phyloP scores from a whole-genome alignment of 345 rosid species.

The Citrus medica region DNA sequence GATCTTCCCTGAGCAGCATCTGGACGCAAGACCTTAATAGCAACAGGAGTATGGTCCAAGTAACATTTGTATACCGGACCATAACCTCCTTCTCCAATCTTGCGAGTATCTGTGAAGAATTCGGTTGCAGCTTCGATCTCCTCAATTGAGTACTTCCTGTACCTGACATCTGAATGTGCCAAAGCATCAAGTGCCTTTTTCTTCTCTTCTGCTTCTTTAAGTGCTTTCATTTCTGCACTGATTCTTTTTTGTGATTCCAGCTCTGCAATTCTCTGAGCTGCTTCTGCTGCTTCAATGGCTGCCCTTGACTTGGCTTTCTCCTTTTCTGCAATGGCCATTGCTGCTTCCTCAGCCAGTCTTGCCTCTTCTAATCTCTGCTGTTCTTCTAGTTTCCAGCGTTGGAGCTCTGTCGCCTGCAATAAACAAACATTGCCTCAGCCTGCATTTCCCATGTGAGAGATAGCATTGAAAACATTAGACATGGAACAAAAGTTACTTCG shows the following conservation, averaged over 20 bases:
- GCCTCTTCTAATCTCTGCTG: slow-evolving; percentile 72
- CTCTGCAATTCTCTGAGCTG: slow-evolving; percentile 77
- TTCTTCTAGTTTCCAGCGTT: slow-evolving; percentile 80
- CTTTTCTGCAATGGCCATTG: slow-evolving; percentile 65
- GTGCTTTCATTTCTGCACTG: slow-evolving; percentile 73
- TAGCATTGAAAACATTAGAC: not conserved
- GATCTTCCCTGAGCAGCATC: slow-evolving; percentile 93
- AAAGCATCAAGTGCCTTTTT: slow-evolving; percentile 57
- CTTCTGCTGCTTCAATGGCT: slow-evolving; percentile 85
- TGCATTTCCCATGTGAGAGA: not conserved
- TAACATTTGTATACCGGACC: slow-evolving; percentile 83
- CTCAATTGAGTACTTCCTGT: slow-evolving; percentile 76
- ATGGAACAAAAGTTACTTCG: not conserved
- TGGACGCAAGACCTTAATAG: slow-evolving; percentile 77
- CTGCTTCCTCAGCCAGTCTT: slow-evolving; percentile 69
- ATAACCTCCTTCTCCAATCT: slow-evolving; percentile 95
- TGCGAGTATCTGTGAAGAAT: slow-evolving; percentile 49
- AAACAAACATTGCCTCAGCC: not conserved
- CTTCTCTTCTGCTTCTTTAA: slow-evolving; percentile 68
- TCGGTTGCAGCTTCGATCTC: slow-evolving; percentile 87
- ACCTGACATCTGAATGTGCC: slow-evolving; percentile 51
- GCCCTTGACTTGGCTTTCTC: slow-evolving; percentile 85
- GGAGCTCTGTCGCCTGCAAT: slow-evolving; percentile 74
- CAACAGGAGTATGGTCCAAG: slow-evolving; percentile 84
- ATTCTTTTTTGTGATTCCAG: slow-evolving; percentile 69